A percentile compares a stretch with the other conserved stretches of the same genome.
phyloP scores from a whole-genome alignment of 164 flowering plant species.

The Santalum album region DNA sequence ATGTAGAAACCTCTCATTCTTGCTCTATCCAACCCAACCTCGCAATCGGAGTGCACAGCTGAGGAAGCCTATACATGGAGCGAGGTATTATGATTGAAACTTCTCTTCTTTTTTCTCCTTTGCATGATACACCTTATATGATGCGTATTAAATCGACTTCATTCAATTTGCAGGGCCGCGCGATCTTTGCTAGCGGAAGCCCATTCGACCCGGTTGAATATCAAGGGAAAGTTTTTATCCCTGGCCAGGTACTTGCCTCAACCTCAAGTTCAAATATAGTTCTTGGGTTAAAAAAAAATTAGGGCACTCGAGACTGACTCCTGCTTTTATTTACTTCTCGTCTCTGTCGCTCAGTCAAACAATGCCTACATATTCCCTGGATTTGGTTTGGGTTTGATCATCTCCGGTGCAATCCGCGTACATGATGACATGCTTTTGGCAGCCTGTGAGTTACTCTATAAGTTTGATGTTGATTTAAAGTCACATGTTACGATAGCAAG shows the following conservation, averaged over 20 bases:
- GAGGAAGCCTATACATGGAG: slow-evolving; percentile 72
- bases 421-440: slow-evolving; percentile 46
- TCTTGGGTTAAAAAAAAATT: background rate
- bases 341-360: slow-evolving; percentile 32
- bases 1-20: slow-evolving; percentile 63
- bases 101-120: background rate
- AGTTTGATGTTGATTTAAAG: background rate
- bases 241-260: slow-evolving; percentile 45
- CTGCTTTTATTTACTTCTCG: background rate
- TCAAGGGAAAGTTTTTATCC: slow-evolving; percentile 35
- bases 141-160: background rate
- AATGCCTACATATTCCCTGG: slow-evolving; percentile 69
- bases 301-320: background rate
- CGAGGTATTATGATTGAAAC: slow-evolving; percentile 22
- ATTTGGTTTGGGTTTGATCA: slow-evolving; percentile 57
- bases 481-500: background rate
- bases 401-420: slow-evolving; percentile 26
- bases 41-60: slow-evolving; percentile 78
- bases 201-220: slow-evolving; percentile 56
- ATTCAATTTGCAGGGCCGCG: slow-evolving; percentile 42
- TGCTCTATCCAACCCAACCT: slow-evolving; percentile 66
- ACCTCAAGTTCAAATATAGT: background rate
- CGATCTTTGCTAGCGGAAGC: slow-evolving; percentile 67
- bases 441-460: slow-evolving; percentile 39
- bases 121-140: background rate